Evolutionary conservation across 768 basidiomycete species (phyloP).

Genomic region (Boletus subparvulus): DNA sequence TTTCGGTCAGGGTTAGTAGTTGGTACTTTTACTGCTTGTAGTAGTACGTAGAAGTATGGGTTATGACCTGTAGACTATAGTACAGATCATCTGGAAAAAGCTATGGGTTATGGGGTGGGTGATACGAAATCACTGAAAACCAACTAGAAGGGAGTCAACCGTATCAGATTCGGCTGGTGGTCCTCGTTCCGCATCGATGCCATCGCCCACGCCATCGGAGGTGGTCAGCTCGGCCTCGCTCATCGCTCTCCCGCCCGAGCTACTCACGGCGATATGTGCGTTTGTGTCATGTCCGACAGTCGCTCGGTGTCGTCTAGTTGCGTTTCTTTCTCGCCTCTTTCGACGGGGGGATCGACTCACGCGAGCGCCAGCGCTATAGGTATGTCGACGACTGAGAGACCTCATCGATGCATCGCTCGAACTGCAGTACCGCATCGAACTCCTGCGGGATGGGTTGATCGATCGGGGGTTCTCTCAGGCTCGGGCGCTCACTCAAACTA

Average conservation of each 20-base stretch:
- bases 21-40: no score
- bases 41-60: no score
- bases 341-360: background rate
- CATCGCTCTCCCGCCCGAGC: slow-evolving; percentile 16
- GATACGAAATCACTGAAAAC: no score
- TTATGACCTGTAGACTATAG: no score
- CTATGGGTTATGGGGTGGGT: no score
- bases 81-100: no score
- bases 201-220: background rate
- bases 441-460: slow-evolving; percentile 39
- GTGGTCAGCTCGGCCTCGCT: background rate
- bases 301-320: slow-evolving; percentile 13
- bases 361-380: slow-evolving; percentile 6
- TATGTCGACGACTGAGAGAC: slow-evolving; percentile 19
- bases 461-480: slow-evolving; percentile 3
- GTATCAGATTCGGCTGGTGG: no score
- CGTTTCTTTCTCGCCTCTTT: background rate
- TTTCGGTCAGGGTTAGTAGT: no score
- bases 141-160: no score
- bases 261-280: slow-evolving; percentile 13
- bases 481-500: background rate
- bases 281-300: slow-evolving; percentile 9
- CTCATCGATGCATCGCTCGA: slow-evolving; percentile 30
- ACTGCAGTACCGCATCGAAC: slow-evolving; percentile 40
- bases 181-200: no score